Percentiles rank a stretch among this genome's conserved stretches.
phyloP scores from a whole-genome alignment of 106 monocot genomes.

The Acorus calamus region DNA sequence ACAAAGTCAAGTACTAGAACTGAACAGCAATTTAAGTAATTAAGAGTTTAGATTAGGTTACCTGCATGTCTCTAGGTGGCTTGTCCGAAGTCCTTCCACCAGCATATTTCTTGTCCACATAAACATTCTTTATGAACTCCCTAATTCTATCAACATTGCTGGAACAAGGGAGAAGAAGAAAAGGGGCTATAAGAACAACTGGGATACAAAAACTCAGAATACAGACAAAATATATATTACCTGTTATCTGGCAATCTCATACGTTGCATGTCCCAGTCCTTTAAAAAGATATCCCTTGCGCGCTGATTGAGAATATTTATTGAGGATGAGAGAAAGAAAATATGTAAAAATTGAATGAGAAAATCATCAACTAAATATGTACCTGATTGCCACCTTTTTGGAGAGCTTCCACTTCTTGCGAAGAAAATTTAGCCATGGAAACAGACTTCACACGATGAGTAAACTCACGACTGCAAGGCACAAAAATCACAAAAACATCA shows the following conservation, averaged over 20 bases:
- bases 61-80: slow-evolving; percentile 80
- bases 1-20: no score
- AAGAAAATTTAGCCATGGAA: slow-evolving; percentile 82
- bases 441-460: slow-evolving; percentile 93
- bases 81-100: slow-evolving; percentile 53
- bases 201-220: no score
- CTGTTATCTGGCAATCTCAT: slow-evolving; percentile 62
- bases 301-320: slow-evolving; percentile 26
- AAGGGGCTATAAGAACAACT: neutral
- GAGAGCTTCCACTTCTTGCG: slow-evolving; percentile 76
- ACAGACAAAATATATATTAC: slow-evolving; percentile 5
- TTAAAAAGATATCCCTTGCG: slow-evolving; percentile 52
- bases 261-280: slow-evolving; percentile 40
- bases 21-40: neutral
- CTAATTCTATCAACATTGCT: slow-evolving; percentile 79
- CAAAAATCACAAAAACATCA: slow-evolving; percentile 1
- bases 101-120: slow-evolving; percentile 84
- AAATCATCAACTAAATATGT: neutral
- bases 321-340: neutral
- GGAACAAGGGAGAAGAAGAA: slow-evolving; percentile 16
- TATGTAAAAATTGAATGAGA: no score
- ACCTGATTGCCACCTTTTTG: slow-evolving; percentile 74
- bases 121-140: slow-evolving; percentile 89
- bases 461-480: slow-evolving; percentile 61
- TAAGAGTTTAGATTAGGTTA: slow-evolving; percentile 2